A percentile compares a stretch with the other conserved stretches of the same genome.
phyloP scores from a whole-genome alignment of 371 early-diverging fungal species.

The Mitosporidium daphniae region DNA sequence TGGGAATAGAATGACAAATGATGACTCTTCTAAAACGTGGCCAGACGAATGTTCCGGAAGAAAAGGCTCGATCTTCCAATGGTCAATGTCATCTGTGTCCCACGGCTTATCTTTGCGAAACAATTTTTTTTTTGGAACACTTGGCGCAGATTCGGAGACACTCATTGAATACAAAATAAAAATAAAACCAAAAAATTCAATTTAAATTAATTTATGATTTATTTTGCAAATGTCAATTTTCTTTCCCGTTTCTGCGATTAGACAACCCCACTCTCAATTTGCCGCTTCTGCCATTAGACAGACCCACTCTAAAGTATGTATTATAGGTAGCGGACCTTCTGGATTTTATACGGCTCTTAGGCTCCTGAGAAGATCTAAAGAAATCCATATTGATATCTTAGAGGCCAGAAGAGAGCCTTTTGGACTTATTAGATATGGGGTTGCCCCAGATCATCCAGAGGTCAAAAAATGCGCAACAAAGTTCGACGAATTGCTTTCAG shows the following conservation, averaged over 20 bases:
- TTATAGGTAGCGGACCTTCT: conserved; percentile 52
- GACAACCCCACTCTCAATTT: no score
- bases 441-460: conserved; percentile 91
- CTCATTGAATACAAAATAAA: no score
- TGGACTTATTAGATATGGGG: conserved; percentile 69
- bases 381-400: conserved; percentile 27
- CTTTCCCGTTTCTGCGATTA: no score
- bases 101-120: no score
- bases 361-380: conserved; percentile 11
- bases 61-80: conserved; percentile 68
- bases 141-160: no score
- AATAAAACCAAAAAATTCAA: no score
- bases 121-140: no score
- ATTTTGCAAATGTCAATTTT: no score
- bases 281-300: no score
- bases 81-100: no score
- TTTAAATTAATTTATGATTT: no score
- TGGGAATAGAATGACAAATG: conserved; percentile 87
- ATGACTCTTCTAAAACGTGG: conserved; percentile 70
- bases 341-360: conserved; percentile 64
- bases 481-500: conserved; percentile 12
- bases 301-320: no score
- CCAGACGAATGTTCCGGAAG: conserved; percentile 27
- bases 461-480: conserved; percentile 24
- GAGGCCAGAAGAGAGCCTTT: conserved; percentile 43